Percentiles rank a stretch among this genome's conserved stretches.
These are phyloP conservation scores for Emergomyces africanus DNA, from an alignment of 2,329 filamentous ascomycete genomes.

Conservation along the genomic window DNA sequence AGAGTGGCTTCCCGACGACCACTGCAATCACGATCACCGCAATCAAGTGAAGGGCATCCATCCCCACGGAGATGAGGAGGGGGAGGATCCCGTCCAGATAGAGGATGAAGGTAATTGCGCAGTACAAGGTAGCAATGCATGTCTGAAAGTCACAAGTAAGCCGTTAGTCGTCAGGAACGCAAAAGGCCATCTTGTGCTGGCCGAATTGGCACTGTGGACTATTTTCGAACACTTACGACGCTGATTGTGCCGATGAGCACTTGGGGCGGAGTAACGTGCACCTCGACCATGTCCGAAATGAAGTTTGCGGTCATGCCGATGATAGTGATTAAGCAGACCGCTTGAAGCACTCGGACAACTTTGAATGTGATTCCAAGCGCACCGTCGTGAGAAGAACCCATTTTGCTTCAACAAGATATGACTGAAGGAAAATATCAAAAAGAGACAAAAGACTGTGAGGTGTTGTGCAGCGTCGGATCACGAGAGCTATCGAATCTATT, in stretches of 20 bases:
- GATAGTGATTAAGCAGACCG: constrained; percentile 58
- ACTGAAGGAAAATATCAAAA: not conserved
- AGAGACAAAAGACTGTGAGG: not conserved
- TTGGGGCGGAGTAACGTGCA: constrained; percentile 52
- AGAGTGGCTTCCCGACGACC: constrained; percentile 66
- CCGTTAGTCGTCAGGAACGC: constrained; percentile 7
- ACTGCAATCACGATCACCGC: constrained; percentile 67
- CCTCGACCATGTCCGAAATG: constrained; percentile 59
- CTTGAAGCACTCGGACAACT: constrained; percentile 56
- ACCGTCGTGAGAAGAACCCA: constrained; percentile 48
- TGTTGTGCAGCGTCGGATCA: not conserved
- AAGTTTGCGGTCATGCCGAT: constrained; percentile 76
- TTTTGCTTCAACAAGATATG: constrained; percentile 18
- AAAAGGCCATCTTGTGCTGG: too few relatives aligned
- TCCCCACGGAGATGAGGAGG: constrained; percentile 52
- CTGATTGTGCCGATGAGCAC: constrained; percentile 67
- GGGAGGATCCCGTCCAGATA: constrained; percentile 66
- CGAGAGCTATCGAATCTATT: not conserved
- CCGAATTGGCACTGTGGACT: not conserved
- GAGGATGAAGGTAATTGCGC: constrained; percentile 66
- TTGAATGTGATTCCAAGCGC: constrained; percentile 70
- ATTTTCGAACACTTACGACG: constrained; percentile 50
- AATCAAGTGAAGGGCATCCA: constrained; percentile 59
- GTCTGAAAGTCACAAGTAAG: constrained; percentile 39
- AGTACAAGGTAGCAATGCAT: constrained; percentile 66